A percentile compares a stretch with the other conserved stretches of the same genome.
Conservation (phyloP, 202 grass and related monocot species). For the Digitaria exilis region DNA sequence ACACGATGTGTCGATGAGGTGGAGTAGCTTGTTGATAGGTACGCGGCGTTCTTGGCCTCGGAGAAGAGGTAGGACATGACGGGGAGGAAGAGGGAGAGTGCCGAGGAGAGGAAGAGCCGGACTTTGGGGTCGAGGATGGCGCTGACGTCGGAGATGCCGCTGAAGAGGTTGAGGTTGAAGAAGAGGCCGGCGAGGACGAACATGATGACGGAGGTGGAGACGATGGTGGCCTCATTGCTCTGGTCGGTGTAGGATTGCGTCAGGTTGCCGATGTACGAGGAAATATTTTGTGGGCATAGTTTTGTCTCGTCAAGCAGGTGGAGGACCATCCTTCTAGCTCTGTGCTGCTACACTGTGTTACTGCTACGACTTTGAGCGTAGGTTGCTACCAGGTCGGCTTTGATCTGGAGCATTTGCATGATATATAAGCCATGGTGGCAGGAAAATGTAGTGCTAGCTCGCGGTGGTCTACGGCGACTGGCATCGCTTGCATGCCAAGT, state of each 20-base stretch:
- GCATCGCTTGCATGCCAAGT: no score
- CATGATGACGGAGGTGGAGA: not conserved
- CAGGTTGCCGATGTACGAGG: not conserved
- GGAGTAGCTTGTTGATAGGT: not conserved
- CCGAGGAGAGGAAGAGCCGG: not conserved
- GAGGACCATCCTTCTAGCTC: no score
- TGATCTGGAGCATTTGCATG: no score
- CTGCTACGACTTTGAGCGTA: no score
- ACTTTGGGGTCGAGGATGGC: conserved; percentile 25
- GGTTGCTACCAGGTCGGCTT: no score
- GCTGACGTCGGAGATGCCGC: not conserved
- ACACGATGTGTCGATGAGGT: no score
- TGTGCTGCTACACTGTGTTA: no score
- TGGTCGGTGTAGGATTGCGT: not conserved
- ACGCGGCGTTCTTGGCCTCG: not conserved
- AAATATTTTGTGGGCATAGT: no score
- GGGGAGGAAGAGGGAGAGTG: conserved; percentile 14
- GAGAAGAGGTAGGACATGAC: conserved; percentile 16
- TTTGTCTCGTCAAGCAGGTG: no score
- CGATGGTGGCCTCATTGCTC: not conserved
- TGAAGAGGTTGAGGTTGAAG: conserved; percentile 30
- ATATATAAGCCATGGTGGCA: no score
- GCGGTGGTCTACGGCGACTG: no score
- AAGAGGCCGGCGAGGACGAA: not conserved
- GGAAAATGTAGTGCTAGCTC: no score